Evolutionary conservation across 495 filamentous ascomycete genomes (phyloP), one percentile per base, ranked within the genome.

Genomic region (Penicillium cinerascens): DNA sequence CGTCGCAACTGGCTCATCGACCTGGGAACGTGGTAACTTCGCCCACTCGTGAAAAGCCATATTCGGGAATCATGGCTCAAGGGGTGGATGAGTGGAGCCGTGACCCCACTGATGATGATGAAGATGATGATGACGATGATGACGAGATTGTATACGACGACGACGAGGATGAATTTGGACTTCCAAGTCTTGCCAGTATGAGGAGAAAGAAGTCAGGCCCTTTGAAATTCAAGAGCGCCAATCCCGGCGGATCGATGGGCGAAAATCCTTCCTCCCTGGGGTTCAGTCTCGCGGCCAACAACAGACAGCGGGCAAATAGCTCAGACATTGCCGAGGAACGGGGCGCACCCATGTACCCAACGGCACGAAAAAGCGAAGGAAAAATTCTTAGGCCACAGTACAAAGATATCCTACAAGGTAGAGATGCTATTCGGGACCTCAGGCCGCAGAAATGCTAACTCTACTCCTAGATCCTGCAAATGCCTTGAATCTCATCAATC

Each of bases 361-460:
- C 83, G 51, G 81, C 92, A 8, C 91, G 91, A 61, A 92, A 89
- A 66, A 83, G 75, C 53, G 92, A 96, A 62, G 92, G 87, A 7
- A 97, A 98, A 70, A 97, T 97, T 37, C 76, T 98, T 15, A 84
- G 95, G 35, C 93, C 95, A 42, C 93, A 98, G 67, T 97, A 97
- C 61, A 96, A 97, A 69, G 95, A 97, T 41, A 91, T 98, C 4
- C 69, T 98, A 11, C 86, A 86, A 73, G 85, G 85, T 87, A 56
- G 51, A 66, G 46, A 52, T 29, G 15, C n/a, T 5, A 45, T 18
- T 15, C 25, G 26, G 22, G 20, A 48, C 18, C 3, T 17, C 20
- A 25, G 44, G 23, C 11, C 16, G 36, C 22, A n/a, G 46, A 39
- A 6, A 29, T 39, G 39, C 54, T 67, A 20, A 57, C 27, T 17